Evolutionary conservation across 2,329 filamentous ascomycete species (phyloP), one percentile per base, ranked within the genome.

Genomic region (Pseudocercospora crystallina): DNA sequence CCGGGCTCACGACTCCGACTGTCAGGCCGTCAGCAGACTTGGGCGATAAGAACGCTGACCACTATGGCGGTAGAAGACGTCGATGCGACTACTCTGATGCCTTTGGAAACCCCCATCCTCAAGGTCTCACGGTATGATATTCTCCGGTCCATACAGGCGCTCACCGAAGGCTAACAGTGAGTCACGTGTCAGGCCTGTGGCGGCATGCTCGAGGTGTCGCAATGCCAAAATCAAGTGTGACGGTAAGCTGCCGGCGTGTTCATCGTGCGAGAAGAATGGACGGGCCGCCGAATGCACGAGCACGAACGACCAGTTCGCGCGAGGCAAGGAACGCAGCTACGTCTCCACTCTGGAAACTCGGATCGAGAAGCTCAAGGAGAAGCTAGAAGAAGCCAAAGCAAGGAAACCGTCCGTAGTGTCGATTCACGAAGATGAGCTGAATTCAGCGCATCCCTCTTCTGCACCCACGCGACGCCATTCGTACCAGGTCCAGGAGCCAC

Each of bases 171-270:
- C 55, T 60, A 33, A 58, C 48, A 35, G 12, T 5, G 36, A 31
- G 34, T 14, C 14, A 29, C 32, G 14, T 40, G 15, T 12, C 35
- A 61, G 58, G 45, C 58, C 58, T 8, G 58, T 61, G 8, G 58
- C 58, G 30, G 88, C 88, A 17, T 92, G 88, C 69, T 88, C 87
- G 52, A 79, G 87, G 76, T 92, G 88, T 75, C 89, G 94, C 54
- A 83, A 86, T 54, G 91, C 92, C 47, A 99, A 99, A 75, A 90
- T 97, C 68, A 96, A 95, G 83, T 99, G 94, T 66, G 94, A 97
- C 73, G 92, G 94, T 55, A 96, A 96, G 71, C 77, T 97, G 33
- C 94, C 94, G 9, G 90, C 91, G 7, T 99, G 94, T 68, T 95
- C 90, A 7, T 92, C 92, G 13, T 97, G 94, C 67, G 92, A 96